Base-by-base conservation (phyloP, 306 rosid species). In the Albizia julibrissin region DNA sequence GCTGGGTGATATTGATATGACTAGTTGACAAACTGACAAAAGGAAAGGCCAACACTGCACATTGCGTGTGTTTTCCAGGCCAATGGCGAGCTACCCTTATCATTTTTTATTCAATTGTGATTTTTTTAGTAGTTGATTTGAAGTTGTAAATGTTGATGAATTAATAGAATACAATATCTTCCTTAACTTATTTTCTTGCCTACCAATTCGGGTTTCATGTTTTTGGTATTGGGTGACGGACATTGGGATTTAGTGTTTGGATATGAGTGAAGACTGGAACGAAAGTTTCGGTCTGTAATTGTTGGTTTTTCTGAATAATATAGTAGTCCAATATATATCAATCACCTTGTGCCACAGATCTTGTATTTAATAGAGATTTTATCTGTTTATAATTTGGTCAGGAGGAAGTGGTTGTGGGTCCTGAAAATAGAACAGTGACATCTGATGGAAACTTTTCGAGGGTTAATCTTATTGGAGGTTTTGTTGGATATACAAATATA, bases 31-130 rank as follows among this genome's bases (percentile, higher is more conserved):
- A 93, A 88, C 54, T 92, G 86, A 86, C 93, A 83, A 93, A 90
- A 85, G 98, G 99, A 89, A 95, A 95, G 92, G 88, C 94, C 74
- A 95, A 93, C 43, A 95, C 97, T 68, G 98, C 97, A 39, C 99
- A 92, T 75, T 93, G 99, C 86, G 92, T 95, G 66, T 97, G 97
- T 75, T 95, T 93, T 89, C 98, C 94, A 12, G 97, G 95, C 73
- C 95, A 93, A 81, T 91, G 97, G 98, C 93, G 88, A 84, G 94
- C 73, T 70, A 10, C 72, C 65, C 66, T 9, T 61, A 80, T 43
- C 21, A 46, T 76, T 64, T 64, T 64, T 6, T 64, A 64, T 14
- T 19, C 39, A 27, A 64, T 27, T 64, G 39, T 14, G 69, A 64
- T 27, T 29, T 5, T n/a, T 14, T 29, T 1, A 14, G 18, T 12